Evolutionary conservation across 2,329 filamentous ascomycete species (phyloP).

Genomic region (Fusarium nisikadoi): DNA sequence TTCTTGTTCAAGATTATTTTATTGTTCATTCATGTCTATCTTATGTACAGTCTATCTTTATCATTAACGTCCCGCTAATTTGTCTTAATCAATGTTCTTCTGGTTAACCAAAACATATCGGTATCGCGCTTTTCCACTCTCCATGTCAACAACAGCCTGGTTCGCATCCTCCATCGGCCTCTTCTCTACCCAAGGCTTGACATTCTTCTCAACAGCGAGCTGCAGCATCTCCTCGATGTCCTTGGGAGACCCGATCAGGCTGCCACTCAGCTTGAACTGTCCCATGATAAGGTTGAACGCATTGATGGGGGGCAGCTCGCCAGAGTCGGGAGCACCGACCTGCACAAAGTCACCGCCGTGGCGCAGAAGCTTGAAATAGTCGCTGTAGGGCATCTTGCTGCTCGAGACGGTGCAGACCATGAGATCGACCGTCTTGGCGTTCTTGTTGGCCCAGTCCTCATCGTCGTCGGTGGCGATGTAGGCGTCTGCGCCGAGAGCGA

Average conservation of each 20-base stretch:
- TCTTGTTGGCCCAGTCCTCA: conserved; percentile 62
- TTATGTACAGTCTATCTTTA: conserved; percentile 10
- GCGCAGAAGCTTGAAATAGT: conserved; percentile 70
- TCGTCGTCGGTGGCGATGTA: conserved; percentile 57
- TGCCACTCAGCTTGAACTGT: conserved; percentile 57
- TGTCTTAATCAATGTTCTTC: conserved; percentile 36
- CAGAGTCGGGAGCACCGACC: conserved; percentile 56
- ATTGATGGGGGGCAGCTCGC: conserved; percentile 39
- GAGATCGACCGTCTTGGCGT: conserved; percentile 63
- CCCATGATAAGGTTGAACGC: conserved; percentile 39
- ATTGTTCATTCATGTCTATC: conserved; percentile 11
- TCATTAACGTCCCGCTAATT: neutral
- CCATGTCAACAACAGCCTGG: conserved; percentile 64
- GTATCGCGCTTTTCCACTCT: conserved; percentile 62
- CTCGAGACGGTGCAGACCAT: conserved; percentile 68
- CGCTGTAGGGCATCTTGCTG: conserved; percentile 65
- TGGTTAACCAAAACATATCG: conserved; percentile 60
- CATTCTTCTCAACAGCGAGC: conserved; percentile 65
- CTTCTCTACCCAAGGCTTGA: conserved; percentile 67
- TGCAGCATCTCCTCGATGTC: conserved; percentile 70
- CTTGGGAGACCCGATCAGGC: conserved; percentile 58
- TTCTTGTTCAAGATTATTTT: conserved; percentile 6
- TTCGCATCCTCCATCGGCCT: conserved; percentile 66
- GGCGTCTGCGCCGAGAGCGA: conserved; percentile 66
- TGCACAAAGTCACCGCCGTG: conserved; percentile 71